Percentiles rank a stretch among this genome's conserved stretches.
phyloP scores from a whole-genome alignment of 2,329 filamentous ascomycete species.

The Scedosporium apiospermum region DNA sequence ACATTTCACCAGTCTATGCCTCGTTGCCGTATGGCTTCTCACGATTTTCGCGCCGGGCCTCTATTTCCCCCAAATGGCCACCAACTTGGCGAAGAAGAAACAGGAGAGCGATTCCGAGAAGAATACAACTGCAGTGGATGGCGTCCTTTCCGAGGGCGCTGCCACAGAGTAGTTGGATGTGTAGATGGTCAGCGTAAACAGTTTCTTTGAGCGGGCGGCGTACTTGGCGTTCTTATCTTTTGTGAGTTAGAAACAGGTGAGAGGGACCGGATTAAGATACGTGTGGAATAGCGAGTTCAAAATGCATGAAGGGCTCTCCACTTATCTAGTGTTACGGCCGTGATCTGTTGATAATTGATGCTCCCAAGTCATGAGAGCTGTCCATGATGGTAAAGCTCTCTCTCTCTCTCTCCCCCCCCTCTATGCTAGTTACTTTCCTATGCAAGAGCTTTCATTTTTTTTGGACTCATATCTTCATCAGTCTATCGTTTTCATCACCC shows the following conservation, averaged over 20 bases:
- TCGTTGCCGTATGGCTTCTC: slow-evolving; percentile 38
- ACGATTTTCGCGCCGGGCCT: slow-evolving; percentile 44
- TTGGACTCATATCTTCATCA: slow-evolving; percentile 26
- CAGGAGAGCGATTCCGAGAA: slow-evolving; percentile 1
- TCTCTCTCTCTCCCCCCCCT: not conserved
- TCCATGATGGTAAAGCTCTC: not conserved
- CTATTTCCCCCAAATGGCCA: slow-evolving; percentile 45
- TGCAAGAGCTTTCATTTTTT: not conserved
- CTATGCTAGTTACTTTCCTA: not conserved
- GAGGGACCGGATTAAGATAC: not conserved
- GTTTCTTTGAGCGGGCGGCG: not conserved
- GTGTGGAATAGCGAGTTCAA: not conserved
- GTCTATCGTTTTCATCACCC: slow-evolving; percentile 32
- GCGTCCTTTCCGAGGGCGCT: not conserved
- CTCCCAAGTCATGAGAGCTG: no score
- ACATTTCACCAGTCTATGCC: slow-evolving; percentile 28
- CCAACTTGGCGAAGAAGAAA: slow-evolving; percentile 8
- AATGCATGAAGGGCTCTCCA: not conserved
- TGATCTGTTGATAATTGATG: no score
- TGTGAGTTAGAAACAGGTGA: not conserved
- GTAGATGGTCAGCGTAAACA: not conserved
- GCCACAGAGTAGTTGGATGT: not conserved
- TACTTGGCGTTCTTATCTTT: not conserved
- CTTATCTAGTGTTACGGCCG: no score
- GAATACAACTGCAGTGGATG: not conserved